Percentiles rank a stretch among this genome's conserved stretches.
phyloP scores from a whole-genome alignment of 768 basidiomycete species.

The Boletus sp. region DNA sequence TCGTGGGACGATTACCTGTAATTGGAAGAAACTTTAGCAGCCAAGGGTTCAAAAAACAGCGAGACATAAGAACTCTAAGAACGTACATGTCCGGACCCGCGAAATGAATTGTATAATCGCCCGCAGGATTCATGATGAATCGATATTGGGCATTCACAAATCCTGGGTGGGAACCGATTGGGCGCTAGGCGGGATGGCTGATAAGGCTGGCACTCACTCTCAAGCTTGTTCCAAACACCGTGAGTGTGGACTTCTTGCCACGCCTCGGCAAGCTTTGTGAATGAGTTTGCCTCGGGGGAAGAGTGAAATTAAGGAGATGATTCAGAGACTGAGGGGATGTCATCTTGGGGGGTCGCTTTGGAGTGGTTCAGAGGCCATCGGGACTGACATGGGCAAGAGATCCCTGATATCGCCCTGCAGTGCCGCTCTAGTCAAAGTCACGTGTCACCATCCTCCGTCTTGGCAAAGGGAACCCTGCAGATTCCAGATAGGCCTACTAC shows the following conservation, averaged over 20 bases:
- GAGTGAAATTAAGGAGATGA: constrained; percentile 90
- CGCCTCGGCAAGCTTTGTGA: constrained; percentile 65
- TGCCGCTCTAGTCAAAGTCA: too few relatives aligned
- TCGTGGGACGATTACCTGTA: constrained; percentile 91
- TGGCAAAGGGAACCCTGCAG: too few relatives aligned
- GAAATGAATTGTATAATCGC: constrained; percentile 93
- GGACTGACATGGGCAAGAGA: constrained; percentile 22
- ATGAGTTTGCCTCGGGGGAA: constrained; percentile 81
- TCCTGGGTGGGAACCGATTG: constrained; percentile 45
- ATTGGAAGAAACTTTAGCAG: constrained; percentile 75
- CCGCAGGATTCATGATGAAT: constrained; percentile 91
- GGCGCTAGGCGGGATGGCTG: constrained; percentile 13
- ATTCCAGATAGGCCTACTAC: too few relatives aligned
- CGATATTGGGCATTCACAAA: constrained; percentile 97
- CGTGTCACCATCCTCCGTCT: too few relatives aligned
- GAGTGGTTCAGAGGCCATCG: constrained; percentile 35
- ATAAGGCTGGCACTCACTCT: constrained; percentile 61
- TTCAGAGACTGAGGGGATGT: constrained; percentile 63
- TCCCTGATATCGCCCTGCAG: constrained; percentile 23
- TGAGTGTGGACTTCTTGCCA: constrained; percentile 66
- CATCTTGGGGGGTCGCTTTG: constrained; percentile 69
- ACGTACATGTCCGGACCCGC: constrained; percentile 96
- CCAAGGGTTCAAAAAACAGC: neutral
- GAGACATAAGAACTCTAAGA: neutral
- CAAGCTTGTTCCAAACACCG: constrained; percentile 86